Percentiles rank a stretch among this genome's conserved stretches.
phyloP scores from a whole-genome alignment of 73 alveolate species.

The Symbiodinium pilosum region DNA sequence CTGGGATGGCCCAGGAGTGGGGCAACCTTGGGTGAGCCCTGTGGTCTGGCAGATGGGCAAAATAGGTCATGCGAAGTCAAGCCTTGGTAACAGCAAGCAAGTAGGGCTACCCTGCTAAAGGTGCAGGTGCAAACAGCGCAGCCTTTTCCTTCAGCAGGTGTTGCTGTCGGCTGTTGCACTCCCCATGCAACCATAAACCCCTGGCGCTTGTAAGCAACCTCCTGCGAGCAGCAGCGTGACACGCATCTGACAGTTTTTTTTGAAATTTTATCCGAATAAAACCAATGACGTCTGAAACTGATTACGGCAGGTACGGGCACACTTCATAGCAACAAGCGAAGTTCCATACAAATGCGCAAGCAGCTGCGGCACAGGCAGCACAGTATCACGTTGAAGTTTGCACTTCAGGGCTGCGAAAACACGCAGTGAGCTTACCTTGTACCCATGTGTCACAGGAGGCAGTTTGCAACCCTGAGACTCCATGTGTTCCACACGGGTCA shows the following conservation, averaged over 20 bases:
- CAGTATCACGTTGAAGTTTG: neutral
- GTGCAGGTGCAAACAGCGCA: too few species aligned
- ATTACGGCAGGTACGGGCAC: too few species aligned
- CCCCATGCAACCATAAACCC: conserved; percentile 1
- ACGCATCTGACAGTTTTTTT: neutral
- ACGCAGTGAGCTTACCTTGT: neutral
- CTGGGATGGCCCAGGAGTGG: too few species aligned
- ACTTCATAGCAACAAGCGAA: too few species aligned
- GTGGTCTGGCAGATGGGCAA: neutral
- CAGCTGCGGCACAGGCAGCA: neutral
- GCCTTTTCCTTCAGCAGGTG: too few species aligned
- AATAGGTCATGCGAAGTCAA: too few species aligned
- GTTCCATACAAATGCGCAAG: neutral
- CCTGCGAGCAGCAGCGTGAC: neutral
- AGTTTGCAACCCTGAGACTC: conserved; percentile 13
- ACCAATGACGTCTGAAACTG: too few species aligned
- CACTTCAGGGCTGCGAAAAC: neutral
- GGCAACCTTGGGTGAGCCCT: conserved; percentile 15
- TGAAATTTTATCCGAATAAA: too few species aligned
- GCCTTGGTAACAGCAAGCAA: too few species aligned
- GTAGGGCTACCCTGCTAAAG: too few species aligned
- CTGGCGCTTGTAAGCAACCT: conserved; percentile 9
- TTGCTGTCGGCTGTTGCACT: neutral
- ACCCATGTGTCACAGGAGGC: neutral
- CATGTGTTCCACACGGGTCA: conserved; percentile 23